phyloP scores from a whole-genome alignment of 2,329 filamentous ascomycete genomes.

The Aspergillus sp. region DNA sequence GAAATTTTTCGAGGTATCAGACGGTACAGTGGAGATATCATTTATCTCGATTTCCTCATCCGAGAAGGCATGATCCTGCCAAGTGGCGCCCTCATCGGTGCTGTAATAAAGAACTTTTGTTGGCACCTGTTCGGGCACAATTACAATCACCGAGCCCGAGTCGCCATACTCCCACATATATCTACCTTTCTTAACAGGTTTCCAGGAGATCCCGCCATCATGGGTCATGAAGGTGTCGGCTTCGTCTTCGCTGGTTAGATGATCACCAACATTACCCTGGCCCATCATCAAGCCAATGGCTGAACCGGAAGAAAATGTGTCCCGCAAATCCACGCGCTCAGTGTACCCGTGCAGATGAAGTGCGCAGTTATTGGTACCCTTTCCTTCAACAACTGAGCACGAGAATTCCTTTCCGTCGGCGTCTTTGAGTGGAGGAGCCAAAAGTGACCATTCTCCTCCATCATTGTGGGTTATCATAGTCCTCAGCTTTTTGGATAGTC shows the following conservation, averaged over 20 bases:
- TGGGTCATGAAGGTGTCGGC: conserved; percentile 87
- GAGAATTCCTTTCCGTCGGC: conserved; percentile 68
- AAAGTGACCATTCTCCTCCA: conserved; percentile 78
- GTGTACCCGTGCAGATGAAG: conserved; percentile 96
- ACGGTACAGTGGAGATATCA: conserved; percentile 84
- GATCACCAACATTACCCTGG: conserved; percentile 82
- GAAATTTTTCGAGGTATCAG: conserved; percentile 88
- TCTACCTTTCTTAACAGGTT: conserved; percentile 76
- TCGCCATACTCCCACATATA: conserved; percentile 97
- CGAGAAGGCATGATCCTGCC: conserved; percentile 73
- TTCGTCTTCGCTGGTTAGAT: conserved; percentile 65
- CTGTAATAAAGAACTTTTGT: conserved; percentile 74
- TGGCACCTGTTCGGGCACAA: conserved; percentile 69
- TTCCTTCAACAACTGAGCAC: conserved; percentile 62
- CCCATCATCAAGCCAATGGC: conserved; percentile 90
- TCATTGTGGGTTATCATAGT: conserved; percentile 97
- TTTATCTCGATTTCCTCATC: conserved; percentile 69
- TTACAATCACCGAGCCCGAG: conserved; percentile 86
- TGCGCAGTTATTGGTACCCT: conserved; percentile 65
- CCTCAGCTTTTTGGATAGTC: conserved; percentile 72
- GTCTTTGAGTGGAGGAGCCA: conserved; percentile 71
- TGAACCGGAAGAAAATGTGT: conserved; percentile 84
- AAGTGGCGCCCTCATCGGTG: conserved; percentile 75
- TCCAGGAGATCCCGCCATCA: conserved; percentile 90
- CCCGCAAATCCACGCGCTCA: conserved; percentile 75